Evolutionary conservation across 257 asterid species (phyloP).

Genomic region (Vinca minor): DNA sequence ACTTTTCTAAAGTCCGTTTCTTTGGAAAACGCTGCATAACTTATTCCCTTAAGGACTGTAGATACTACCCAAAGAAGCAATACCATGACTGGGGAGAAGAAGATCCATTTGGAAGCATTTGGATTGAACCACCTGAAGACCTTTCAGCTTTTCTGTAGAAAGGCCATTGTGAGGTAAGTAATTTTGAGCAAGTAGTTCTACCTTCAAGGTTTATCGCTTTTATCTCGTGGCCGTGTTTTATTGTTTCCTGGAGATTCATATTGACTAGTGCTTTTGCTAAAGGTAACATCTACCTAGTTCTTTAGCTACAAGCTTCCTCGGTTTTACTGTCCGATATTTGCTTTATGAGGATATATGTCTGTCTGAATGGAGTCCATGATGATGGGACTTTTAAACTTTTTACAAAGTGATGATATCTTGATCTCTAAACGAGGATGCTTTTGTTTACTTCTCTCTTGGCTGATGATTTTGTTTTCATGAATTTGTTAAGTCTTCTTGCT

Average conservation of each 20-base stretch:
- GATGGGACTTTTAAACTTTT: neutral
- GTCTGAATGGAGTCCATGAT: neutral
- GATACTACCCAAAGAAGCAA: constrained; percentile 79
- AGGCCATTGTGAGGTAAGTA: constrained; percentile 14
- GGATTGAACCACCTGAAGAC: constrained; percentile 89
- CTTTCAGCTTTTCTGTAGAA: constrained; percentile 41
- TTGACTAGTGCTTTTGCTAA: neutral
- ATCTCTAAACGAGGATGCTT: neutral
- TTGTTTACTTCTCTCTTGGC: neutral
- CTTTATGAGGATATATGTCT: neutral
- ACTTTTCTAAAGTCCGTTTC: constrained; percentile 71
- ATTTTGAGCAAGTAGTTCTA: neutral
- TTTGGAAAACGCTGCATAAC: constrained; percentile 75
- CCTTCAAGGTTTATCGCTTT: neutral
- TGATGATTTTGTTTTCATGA: neutral
- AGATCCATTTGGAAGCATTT: constrained; percentile 63
- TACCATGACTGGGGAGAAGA: constrained; percentile 78
- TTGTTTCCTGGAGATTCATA: neutral
- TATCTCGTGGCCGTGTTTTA: neutral
- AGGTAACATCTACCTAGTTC: neutral
- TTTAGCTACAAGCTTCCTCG: neutral
- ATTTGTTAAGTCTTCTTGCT: neutral
- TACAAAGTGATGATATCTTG: neutral
- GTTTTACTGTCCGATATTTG: neutral
- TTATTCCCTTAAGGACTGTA: constrained; percentile 45